Evolutionary conservation across 805 yeast genomes (phyloP).

Genomic region (Schwanniomyces polymorphus): DNA sequence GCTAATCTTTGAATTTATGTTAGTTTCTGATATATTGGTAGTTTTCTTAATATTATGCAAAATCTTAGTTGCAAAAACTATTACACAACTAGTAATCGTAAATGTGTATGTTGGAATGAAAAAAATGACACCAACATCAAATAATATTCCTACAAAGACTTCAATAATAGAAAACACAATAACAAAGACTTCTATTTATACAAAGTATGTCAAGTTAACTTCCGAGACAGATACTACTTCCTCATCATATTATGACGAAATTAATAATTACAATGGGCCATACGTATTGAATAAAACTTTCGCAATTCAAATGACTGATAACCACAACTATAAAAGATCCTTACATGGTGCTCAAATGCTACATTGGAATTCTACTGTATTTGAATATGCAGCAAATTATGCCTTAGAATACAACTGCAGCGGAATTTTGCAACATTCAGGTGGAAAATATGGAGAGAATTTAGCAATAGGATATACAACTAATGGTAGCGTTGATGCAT

Average conservation of each 20-base stretch:
- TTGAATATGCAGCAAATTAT: constrained; percentile 29
- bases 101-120: constrained; percentile 1
- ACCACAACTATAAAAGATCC: constrained; percentile 30
- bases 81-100: constrained; percentile 2
- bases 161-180: background rate
- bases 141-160: background rate
- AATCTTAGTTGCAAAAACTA: background rate
- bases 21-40: background rate
- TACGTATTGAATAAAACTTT: constrained; percentile 13
- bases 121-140: background rate
- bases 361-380: constrained; percentile 30
- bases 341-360: constrained; percentile 29
- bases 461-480: constrained; percentile 38
- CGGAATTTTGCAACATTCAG: constrained; percentile 33
- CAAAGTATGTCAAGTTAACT: background rate
- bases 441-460: constrained; percentile 39
- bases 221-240: background rate
- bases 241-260: background rate
- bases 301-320: constrained; percentile 18
- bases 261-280: constrained; percentile 7
- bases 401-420: constrained; percentile 35
- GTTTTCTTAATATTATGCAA: background rate
- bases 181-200: background rate
- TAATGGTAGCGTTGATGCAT: constrained; percentile 34
- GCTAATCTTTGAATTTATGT: background rate